Percentiles rank a stretch among this genome's conserved stretches.
Conservation (phyloP, 176 grass and related monocot genomes). For the Triticum urartu region DNA sequence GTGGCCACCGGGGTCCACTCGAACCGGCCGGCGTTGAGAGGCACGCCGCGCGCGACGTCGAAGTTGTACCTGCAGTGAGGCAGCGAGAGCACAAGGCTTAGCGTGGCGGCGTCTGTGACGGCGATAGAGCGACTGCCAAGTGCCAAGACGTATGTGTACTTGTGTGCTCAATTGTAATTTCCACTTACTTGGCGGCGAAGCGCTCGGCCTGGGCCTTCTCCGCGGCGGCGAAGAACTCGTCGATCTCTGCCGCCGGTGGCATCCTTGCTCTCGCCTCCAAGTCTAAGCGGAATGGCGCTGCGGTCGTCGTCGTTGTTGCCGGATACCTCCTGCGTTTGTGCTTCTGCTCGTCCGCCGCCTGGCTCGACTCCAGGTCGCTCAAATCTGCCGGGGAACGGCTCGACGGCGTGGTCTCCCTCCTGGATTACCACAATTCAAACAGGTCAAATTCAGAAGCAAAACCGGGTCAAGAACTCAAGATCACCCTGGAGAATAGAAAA, state of each 20-base stretch:
- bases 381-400: constrained; percentile 31
- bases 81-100: not conserved
- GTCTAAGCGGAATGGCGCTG: not conserved
- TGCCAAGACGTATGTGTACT: not conserved
- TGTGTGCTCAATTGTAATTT: not conserved
- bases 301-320: not conserved
- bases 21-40: constrained; percentile 55
- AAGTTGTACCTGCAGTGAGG: constrained; percentile 69
- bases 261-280: not conserved
- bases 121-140: not conserved
- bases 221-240: constrained; percentile 59
- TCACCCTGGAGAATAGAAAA: not conserved
- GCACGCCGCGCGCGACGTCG: constrained; percentile 52
- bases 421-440: constrained; percentile 26
- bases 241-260: constrained; percentile 58
- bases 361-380: constrained; percentile 40
- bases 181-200: constrained; percentile 59
- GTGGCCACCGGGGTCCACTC: constrained; percentile 51
- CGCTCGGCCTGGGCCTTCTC: constrained; percentile 56
- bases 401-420: constrained; percentile 54
- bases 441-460: not conserved
- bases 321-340: not conserved
- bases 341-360: not conserved
- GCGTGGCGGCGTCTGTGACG: not conserved
- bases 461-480: not conserved